A percentile compares a stretch with the other conserved stretches of the same genome.
Conservation (phyloP, 495 filamentous ascomycete genomes). For the Penicillium flavigenum region DNA sequence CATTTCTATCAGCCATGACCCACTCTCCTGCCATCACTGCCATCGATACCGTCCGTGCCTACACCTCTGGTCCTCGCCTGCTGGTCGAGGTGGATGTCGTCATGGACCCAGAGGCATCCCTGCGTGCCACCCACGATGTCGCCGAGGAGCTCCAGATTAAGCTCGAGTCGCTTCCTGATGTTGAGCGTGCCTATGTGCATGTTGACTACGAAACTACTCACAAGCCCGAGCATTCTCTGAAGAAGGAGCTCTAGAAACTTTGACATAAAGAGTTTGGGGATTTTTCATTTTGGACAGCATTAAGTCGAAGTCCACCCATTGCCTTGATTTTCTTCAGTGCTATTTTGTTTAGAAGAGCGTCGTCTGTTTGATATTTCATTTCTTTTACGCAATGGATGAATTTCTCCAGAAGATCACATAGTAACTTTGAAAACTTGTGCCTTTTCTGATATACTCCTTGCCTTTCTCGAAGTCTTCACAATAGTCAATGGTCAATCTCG, state of each 20-base stretch:
- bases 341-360: neutral
- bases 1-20: slow-evolving; percentile 62
- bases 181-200: slow-evolving; percentile 95
- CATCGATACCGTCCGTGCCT: slow-evolving; percentile 93
- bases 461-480: no score
- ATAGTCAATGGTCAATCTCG: no score
- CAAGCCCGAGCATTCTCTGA: slow-evolving; percentile 75
- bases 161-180: slow-evolving; percentile 85
- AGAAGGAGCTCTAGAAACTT: slow-evolving; percentile 55
- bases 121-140: slow-evolving; percentile 85
- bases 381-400: no score
- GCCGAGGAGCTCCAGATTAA: slow-evolving; percentile 95
- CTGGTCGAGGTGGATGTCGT: slow-evolving; percentile 90
- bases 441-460: no score
- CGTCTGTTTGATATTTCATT: no score
- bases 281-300: neutral
- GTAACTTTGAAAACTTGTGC: no score
- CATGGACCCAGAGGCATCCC: slow-evolving; percentile 66
- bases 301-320: neutral
- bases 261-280: neutral
- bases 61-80: slow-evolving; percentile 84
- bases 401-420: no score
- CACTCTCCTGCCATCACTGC: slow-evolving; percentile 76
- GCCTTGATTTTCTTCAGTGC: neutral
- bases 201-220: slow-evolving; percentile 98